Percentiles rank a stretch among this genome's conserved stretches.
Conservation (phyloP, 2,329 filamentous ascomycete genomes). For the Herpotrichia juniperi region DNA sequence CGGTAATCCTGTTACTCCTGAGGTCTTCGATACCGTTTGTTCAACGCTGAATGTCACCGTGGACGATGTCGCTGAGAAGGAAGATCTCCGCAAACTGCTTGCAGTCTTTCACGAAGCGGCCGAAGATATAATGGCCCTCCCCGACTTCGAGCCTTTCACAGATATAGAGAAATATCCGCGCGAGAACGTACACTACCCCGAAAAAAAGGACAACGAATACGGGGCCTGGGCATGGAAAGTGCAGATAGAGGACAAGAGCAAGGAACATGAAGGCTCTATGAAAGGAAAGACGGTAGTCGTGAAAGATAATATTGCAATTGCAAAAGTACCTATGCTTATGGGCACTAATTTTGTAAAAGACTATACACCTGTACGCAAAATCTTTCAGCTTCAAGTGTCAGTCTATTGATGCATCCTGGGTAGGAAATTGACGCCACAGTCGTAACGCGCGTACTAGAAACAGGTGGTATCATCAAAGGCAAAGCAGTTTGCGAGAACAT, state of each 20-base stretch:
- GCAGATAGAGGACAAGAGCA: slow-evolving; percentile 38
- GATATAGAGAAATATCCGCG: slow-evolving; percentile 44
- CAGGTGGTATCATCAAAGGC: slow-evolving; percentile 31
- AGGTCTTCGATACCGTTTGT: slow-evolving; percentile 41
- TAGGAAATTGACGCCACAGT: slow-evolving; percentile 35
- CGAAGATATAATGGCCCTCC: slow-evolving; percentile 45
- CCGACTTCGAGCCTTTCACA: slow-evolving; percentile 40
- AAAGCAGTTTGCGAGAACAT: slow-evolving; percentile 43
- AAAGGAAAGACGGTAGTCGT: slow-evolving; percentile 41
- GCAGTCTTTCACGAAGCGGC: slow-evolving; percentile 49
- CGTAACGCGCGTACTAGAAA: slow-evolving; percentile 34
- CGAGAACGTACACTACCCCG: slow-evolving; percentile 41
- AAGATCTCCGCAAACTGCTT: slow-evolving; percentile 46
- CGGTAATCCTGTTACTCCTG: slow-evolving; percentile 41
- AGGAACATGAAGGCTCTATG: slow-evolving; percentile 26
- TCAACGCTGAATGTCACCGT: slow-evolving; percentile 38
- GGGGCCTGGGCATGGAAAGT: slow-evolving; percentile 54
- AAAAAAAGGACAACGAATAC: slow-evolving; percentile 41
- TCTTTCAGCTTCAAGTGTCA: background rate
- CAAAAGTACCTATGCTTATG: slow-evolving; percentile 37
- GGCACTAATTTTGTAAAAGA: slow-evolving; percentile 34
- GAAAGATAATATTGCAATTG: slow-evolving; percentile 42
- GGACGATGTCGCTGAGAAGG: slow-evolving; percentile 40
- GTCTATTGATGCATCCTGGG: background rate
- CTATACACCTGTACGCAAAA: slow-evolving; percentile 23